phyloP scores from a whole-genome alignment of 2,329 filamentous ascomycete species.

The Phoma sp. region DNA sequence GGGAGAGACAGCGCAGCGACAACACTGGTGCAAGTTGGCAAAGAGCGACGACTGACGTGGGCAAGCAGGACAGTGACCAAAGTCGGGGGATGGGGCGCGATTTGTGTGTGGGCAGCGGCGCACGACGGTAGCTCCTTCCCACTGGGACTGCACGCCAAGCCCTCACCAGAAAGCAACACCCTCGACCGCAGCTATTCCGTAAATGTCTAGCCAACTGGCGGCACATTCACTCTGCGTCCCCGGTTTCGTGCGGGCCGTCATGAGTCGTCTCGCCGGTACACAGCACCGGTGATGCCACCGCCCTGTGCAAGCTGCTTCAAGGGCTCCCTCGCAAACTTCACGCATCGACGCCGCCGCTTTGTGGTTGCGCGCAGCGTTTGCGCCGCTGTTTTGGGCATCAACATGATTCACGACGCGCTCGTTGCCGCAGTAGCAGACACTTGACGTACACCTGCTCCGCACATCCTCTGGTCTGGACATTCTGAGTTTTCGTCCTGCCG shows the following conservation, averaged over 20 bases:
- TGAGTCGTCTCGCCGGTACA: constrained; percentile 27
- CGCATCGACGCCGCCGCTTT: constrained; percentile 23
- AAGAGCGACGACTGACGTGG: constrained; percentile 31
- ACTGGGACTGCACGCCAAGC: constrained; percentile 29
- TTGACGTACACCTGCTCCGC: constrained; percentile 14
- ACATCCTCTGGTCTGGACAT: constrained; percentile 17
- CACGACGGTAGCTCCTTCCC: constrained; percentile 27
- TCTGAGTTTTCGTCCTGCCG: constrained; percentile 30
- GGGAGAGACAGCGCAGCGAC: constrained; percentile 26
- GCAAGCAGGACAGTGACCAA: constrained; percentile 21
- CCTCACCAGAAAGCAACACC: constrained; percentile 24
- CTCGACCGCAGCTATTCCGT: constrained; percentile 21
- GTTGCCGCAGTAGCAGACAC: constrained; percentile 23
- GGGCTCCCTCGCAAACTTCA: constrained; percentile 20
- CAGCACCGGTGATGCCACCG: constrained; percentile 23
- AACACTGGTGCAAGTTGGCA: constrained; percentile 23
- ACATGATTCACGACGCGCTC: constrained; percentile 13
- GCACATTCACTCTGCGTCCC: constrained; percentile 29
- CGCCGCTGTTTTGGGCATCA: constrained; percentile 25
- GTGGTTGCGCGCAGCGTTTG: constrained; percentile 22
- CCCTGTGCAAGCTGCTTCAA: constrained; percentile 14
- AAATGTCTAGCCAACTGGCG: constrained; percentile 21
- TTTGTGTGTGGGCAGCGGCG: constrained; percentile 35
- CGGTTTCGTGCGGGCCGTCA: constrained; percentile 29
- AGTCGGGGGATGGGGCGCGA: constrained; percentile 37